These are phyloP conservation scores for Leptomonas seymouri DNA, from an alignment of 208 protist genomes.

Conservation along the genomic window DNA sequence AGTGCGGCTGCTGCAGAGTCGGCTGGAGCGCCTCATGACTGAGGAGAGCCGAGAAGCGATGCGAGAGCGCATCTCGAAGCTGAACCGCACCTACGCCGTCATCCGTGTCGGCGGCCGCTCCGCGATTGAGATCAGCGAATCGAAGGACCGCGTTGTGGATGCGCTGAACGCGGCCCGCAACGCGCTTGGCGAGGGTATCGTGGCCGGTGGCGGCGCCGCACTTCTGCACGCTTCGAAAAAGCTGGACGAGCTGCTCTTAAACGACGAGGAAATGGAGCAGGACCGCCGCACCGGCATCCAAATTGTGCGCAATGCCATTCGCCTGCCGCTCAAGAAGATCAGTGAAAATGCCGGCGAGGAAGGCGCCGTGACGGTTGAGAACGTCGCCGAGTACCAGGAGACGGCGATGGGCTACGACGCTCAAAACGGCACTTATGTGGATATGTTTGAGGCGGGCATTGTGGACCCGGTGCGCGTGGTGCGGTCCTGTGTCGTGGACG, in stretches of 20 bases:
- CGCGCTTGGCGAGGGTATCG: conserved; percentile 99
- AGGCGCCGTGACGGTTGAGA: conserved; percentile 98
- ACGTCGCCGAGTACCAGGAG: conserved; percentile 94
- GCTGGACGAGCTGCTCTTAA: conserved; percentile 92
- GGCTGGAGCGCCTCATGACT: conserved; percentile 86
- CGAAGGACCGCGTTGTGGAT: conserved; percentile 99
- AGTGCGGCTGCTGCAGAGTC: conserved; percentile 93
- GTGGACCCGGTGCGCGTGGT: conserved; percentile 99
- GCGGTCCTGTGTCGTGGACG: conserved; percentile 97
- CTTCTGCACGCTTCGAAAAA: conserved; percentile 95
- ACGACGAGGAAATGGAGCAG: conserved; percentile 83
- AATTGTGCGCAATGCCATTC: conserved; percentile 88
- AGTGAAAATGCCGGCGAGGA: conserved; percentile 98
- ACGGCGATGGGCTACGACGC: conserved; percentile 96
- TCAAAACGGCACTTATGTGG: conserved; percentile 93
- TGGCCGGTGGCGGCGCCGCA: conserved; percentile 97
- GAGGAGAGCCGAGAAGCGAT: conserved; percentile 97
- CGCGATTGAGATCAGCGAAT: conserved; percentile 99
- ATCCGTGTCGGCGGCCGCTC: conserved; percentile 98
- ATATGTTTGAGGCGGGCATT: conserved; percentile 99
- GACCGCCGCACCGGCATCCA: conserved; percentile 83
- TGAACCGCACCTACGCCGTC: conserved; percentile 91
- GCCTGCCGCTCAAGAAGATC: conserved; percentile 95
- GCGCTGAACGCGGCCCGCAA: conserved; percentile 99
- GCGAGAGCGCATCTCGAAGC: conserved; percentile 93